Evolutionary conservation across 2,329 filamentous ascomycete genomes (phyloP), one percentile per base, ranked within the genome.

Genomic region (Pseudogymnoascus sp.): DNA sequence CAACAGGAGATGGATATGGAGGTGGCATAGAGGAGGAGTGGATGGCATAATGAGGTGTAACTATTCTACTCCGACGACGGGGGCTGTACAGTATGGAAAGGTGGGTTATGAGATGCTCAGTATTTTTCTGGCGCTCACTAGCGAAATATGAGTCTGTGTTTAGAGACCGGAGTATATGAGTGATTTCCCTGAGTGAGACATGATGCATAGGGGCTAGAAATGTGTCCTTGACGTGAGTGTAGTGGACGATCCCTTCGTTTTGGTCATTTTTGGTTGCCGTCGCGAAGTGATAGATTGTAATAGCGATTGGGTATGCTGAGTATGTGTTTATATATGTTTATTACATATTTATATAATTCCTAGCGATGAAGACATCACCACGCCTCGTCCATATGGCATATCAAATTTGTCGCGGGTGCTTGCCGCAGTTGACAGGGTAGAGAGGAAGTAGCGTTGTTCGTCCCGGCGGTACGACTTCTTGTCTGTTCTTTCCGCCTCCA

Each of bases 401-500:
- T 33, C 31, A 54, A 54, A 33, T 54, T 54, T 54, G n/a, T 54
- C 29, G 44, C 44, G 44, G 44, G 44, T 54, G 17, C 44, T 54
- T 54, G 44, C 44, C 44, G 44, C 44, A 54, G 17, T n/a, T 33
- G 44, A 54, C 44, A 54, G 44, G 44, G 44, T 11, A 54, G 44
- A 17, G n/a, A 33, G 44, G 44, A 54, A 54, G 44, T 54, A 54
- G 44, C 44, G 44, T 54, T 54, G 44, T 17, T 33, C 44, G n/a
- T 54, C 44, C 44, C 44, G 57, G 33, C 57, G 33, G 57, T 40
- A 36, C 31, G 57, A 37, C 33, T 59, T 59, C 57, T 59, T 40
- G 57, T 10, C 31, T 58, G 57, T 59, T 59, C 57, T 40, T 59
- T 59, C 57, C 57, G 24, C 33, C 33, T 59, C 57, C 57, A 59